Percentiles rank a stretch among this genome's conserved stretches.
These are phyloP conservation scores for Ogataea methanolica DNA, from an alignment of 805 yeast species.

Conservation along the genomic window DNA sequence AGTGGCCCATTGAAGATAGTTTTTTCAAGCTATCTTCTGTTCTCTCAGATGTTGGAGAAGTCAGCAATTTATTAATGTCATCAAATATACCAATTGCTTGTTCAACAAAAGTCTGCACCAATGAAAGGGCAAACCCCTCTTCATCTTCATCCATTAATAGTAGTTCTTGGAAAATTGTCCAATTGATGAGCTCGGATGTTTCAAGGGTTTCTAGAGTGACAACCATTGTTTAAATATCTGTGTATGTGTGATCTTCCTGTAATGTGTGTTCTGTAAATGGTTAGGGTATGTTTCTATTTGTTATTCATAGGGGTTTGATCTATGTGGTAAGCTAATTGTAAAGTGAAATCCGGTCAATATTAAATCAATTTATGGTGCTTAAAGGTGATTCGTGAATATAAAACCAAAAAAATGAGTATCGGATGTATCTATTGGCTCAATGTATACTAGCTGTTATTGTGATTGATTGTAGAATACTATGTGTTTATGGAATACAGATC, in stretches of 20 bases:
- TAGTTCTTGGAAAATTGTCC: constrained; percentile 84
- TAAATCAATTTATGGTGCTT: no score
- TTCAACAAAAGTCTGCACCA: constrained; percentile 80
- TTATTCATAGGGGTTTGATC: no score
- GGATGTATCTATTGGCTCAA: no score
- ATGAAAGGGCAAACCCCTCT: constrained; percentile 77
- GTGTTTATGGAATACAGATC: no score
- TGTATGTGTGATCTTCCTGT: background rate
- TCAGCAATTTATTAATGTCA: constrained; percentile 59
- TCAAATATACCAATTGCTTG: constrained; percentile 81
- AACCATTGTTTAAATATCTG: constrained; percentile 8
- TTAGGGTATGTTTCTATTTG: no score
- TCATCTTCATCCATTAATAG: constrained; percentile 96
- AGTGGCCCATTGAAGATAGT: constrained; percentile 81
- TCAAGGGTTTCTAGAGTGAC: constrained; percentile 30
- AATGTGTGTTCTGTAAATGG: background rate
- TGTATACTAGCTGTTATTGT: no score
- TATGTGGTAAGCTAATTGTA: no score
- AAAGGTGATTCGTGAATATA: no score
- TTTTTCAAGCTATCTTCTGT: constrained; percentile 44
- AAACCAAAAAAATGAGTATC: no score
- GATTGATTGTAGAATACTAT: no score
- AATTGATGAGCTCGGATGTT: constrained; percentile 68
- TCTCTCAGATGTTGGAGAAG: constrained; percentile 5
- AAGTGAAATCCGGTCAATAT: no score